Conservation (phyloP, 1,139 yeast genomes). For the Candida neerlandica region DNA sequence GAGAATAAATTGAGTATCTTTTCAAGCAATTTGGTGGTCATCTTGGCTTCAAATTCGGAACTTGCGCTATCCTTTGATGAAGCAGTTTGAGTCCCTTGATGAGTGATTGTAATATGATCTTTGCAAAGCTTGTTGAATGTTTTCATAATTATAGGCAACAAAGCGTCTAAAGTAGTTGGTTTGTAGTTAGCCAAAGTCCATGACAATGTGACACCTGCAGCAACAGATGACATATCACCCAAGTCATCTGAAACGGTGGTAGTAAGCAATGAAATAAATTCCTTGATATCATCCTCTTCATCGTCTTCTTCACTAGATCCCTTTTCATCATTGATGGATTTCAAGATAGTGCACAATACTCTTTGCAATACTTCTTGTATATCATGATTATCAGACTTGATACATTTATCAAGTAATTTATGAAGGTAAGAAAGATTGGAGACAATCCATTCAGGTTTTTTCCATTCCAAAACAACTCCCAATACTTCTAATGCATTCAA, state of each 20-base stretch:
- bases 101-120: constrained; percentile 79
- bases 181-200: constrained; percentile 78
- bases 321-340: constrained; percentile 54
- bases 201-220: constrained; percentile 87
- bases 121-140: constrained; percentile 86
- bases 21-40: constrained; percentile 75
- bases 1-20: constrained; percentile 79
- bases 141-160: constrained; percentile 77
- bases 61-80: constrained; percentile 22
- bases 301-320: constrained; percentile 48
- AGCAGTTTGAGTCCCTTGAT: constrained; percentile 45
- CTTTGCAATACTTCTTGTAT: constrained; percentile 80
- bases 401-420: constrained; percentile 75
- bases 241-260: constrained; percentile 82
- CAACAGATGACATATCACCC: constrained; percentile 77
- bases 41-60: constrained; percentile 70
- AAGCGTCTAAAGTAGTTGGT: constrained; percentile 72
- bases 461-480: constrained; percentile 82
- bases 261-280: constrained; percentile 62
- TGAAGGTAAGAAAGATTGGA: constrained; percentile 69
- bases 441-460: constrained; percentile 73
- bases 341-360: constrained; percentile 66
- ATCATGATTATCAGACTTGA: constrained; percentile 82
- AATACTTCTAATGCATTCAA: constrained; percentile 90
- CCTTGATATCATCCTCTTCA: constrained; percentile 59